phyloP scores from a whole-genome alignment of 176 grass and related monocot species.

The Bolboschoenus planiculmis region DNA sequence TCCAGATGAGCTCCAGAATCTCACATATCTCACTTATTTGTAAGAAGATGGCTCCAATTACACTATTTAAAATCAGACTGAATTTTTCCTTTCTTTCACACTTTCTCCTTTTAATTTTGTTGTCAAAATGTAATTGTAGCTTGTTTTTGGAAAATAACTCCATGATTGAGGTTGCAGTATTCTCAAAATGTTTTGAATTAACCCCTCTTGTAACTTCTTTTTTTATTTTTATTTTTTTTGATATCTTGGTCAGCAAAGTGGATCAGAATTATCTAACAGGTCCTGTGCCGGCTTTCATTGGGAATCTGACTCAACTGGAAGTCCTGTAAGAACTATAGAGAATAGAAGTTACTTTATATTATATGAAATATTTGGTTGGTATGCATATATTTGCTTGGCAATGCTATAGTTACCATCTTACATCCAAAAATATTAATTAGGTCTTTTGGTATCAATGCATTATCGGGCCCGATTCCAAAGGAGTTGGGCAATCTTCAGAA shows the following conservation, averaged over 20 bases:
- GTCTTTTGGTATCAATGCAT: conserved; percentile 58
- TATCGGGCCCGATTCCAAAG: conserved; percentile 72
- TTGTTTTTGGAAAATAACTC: not conserved
- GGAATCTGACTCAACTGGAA: conserved; percentile 29
- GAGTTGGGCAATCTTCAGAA: conserved; percentile 66
- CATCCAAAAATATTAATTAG: conserved; percentile 35
- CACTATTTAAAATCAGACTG: not conserved
- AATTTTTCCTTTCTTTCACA: not conserved
- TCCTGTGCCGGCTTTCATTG: conserved; percentile 54
- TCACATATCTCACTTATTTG: conserved; percentile 44
- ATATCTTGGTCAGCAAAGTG: conserved; percentile 47
- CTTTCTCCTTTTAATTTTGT: not conserved
- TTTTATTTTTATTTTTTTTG: too few relatives aligned
- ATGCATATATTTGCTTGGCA: not conserved
- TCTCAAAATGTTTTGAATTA: not conserved
- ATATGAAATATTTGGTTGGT: not conserved
- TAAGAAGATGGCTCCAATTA: conserved; percentile 18
- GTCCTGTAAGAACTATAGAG: not conserved
- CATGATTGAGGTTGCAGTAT: not conserved
- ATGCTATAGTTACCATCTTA: not conserved
- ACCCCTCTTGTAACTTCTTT: not conserved
- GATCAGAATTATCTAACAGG: conserved; percentile 62
- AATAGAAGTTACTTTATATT: not conserved
- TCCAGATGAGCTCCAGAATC: conserved; percentile 50
- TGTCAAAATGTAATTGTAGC: not conserved